These are phyloP conservation scores for Dionaea muscipula DNA, from an alignment of 179 eudicot species.

Conservation along the genomic window DNA sequence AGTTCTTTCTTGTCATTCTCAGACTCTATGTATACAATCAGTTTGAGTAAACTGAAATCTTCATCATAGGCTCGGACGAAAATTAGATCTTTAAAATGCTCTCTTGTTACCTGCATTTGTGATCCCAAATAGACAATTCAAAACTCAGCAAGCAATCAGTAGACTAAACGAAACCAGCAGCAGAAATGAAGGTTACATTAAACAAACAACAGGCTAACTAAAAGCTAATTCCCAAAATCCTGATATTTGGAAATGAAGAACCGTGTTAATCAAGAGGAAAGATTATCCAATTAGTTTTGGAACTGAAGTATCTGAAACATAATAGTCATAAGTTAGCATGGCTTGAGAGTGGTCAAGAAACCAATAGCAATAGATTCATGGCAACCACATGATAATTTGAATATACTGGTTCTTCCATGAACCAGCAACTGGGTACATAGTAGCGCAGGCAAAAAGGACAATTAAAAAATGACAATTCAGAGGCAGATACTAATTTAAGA, in stretches of 20 bases:
- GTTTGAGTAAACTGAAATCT: conserved; percentile 34
- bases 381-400: background rate
- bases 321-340: background rate
- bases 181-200: too few species aligned
- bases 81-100: conserved; percentile 62
- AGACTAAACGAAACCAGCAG: too few species aligned
- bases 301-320: too few species aligned
- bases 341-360: background rate
- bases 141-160: background rate
- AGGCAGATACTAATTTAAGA: background rate
- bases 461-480: too few species aligned
- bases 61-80: conserved; percentile 52
- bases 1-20: conserved; percentile 48
- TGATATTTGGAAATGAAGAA: too few species aligned
- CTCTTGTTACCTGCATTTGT: conserved; percentile 51
- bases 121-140: background rate
- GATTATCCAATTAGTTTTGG: too few species aligned
- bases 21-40: conserved; percentile 63
- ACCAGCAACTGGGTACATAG: background rate
- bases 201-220: too few species aligned
- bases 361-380: background rate
- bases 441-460: too few species aligned
- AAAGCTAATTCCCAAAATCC: too few species aligned
- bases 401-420: background rate
- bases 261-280: too few species aligned